These are phyloP conservation scores for Panaeolus cyanescens DNA, from an alignment of 768 basidiomycete genomes.

Conservation along the genomic window DNA sequence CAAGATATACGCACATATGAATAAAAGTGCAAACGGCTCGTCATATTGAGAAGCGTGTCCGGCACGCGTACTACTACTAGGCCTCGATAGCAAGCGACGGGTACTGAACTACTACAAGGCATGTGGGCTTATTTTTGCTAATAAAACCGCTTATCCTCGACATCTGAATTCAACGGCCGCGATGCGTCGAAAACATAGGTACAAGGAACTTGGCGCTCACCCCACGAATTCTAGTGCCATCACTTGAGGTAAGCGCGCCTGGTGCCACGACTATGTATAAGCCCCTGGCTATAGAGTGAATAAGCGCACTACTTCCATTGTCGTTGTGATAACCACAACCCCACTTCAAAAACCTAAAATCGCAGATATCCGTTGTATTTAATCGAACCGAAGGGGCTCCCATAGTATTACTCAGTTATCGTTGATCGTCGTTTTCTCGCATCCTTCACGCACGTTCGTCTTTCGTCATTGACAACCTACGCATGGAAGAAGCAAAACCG, in stretches of 20 bases:
- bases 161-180: neutral
- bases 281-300: neutral
- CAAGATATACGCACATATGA: too few relatives aligned
- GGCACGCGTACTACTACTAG: too few relatives aligned
- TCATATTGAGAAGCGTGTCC: too few relatives aligned
- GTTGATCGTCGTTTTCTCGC: too few relatives aligned
- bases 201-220: neutral
- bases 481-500: too few relatives aligned
- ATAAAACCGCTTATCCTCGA: neutral
- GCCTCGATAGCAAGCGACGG: neutral
- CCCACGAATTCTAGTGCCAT: neutral
- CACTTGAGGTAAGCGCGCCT: neutral
- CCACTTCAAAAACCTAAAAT: neutral
- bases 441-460: neutral
- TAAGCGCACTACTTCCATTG: neutral
- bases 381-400: too few relatives aligned
- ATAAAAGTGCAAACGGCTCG: too few relatives aligned
- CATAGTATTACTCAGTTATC: too few relatives aligned
- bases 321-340: neutral
- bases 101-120: neutral
- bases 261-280: neutral
- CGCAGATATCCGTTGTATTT: too few relatives aligned
- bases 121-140: neutral
- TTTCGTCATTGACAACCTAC: neutral
- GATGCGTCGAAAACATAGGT: neutral